Evolutionary conservation across 2,329 filamentous ascomycete species (phyloP), one percentile per base, ranked within the genome.

Genomic region (Chrysosporium keratinophilum): DNA sequence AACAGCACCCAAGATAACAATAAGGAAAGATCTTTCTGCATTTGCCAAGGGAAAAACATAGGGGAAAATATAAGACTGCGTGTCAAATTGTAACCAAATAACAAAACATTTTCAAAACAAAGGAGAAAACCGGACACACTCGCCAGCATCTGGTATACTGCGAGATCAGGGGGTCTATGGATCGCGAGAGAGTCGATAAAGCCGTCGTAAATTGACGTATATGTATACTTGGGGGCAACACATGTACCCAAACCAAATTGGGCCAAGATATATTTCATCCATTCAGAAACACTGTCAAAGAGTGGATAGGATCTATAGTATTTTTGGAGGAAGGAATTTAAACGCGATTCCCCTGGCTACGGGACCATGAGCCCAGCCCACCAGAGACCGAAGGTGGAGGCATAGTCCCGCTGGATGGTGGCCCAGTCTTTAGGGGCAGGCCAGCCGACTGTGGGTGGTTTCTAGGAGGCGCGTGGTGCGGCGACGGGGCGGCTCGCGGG

Each of bases 361-460:
- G 50, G 20, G 34, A 37, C 51, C 51, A 54, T 15, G 51, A 35
- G 20, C 44, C 44, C 2, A 54, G n/a, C 7, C 61, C 61, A 6
- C 61, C 58, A 7, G 65, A 60, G 31, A 64, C 59, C 1, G 71
- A 80, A n/a, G 81, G 77, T 17, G 83, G 77, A 47, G 80, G 33
- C 33, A 83, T 72, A 7, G 78, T 74, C 10, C 78, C 79, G 7
- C 74, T 78, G 2, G 78, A 77, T 5, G 71, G 69, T 39, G 82
- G 80, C 31, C 77, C 82, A 43, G 79, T 76, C 45, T 84, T 79
- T 55, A 85, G 77, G 0, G 85, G 83, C 47, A 88, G 71, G 35
- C 76, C 78, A 53, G 84, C 83, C 2, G 78, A 80, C 49, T 69
- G 65, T 44, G 71, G 57, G 23, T 62, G 68, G 50, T 65, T 65